Percentiles rank a stretch among this genome's conserved stretches.
Conservation (phyloP, 352 stramenopile species). For the Phytophthora macrochlamydospora region DNA sequence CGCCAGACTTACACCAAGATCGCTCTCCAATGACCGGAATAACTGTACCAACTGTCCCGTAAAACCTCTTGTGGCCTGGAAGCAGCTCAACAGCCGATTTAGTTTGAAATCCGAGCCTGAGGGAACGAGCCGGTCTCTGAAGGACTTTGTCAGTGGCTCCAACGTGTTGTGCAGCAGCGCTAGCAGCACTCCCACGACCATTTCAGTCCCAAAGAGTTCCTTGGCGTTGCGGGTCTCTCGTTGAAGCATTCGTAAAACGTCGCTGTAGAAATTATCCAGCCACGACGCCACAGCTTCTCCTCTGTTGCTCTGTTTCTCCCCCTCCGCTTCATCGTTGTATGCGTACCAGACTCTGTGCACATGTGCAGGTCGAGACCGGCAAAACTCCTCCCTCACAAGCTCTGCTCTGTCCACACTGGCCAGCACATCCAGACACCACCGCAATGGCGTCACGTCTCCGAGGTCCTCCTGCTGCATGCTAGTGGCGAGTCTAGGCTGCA, state of each 20-base stretch:
- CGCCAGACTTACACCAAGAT: conserved; percentile 18
- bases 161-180: conserved; percentile 59
- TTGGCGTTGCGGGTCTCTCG: conserved; percentile 44
- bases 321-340: conserved; percentile 32
- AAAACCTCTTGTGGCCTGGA: conserved; percentile 53
- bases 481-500: conserved; percentile 51
- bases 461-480: conserved; percentile 47
- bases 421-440: conserved; percentile 58
- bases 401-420: conserved; percentile 49
- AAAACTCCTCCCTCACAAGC: conserved; percentile 56
- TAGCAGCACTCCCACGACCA: conserved; percentile 39
- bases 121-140: conserved; percentile 53
- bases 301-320: conserved; percentile 8
- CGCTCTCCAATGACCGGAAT: conserved; percentile 42
- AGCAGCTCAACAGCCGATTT: conserved; percentile 43
- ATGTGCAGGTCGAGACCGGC: conserved; percentile 40
- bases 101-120: conserved; percentile 34
- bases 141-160: conserved; percentile 49
- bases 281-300: conserved; percentile 37
- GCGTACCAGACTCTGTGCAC: conserved; percentile 68
- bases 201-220: conserved; percentile 53
- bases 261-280: conserved; percentile 62
- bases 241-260: conserved; percentile 63
- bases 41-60: conserved; percentile 47
- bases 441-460: conserved; percentile 44